Percentiles rank a stretch among this genome's conserved stretches.
Conservation (phyloP, 106 monocot species). For the Vanilla planifolia region DNA sequence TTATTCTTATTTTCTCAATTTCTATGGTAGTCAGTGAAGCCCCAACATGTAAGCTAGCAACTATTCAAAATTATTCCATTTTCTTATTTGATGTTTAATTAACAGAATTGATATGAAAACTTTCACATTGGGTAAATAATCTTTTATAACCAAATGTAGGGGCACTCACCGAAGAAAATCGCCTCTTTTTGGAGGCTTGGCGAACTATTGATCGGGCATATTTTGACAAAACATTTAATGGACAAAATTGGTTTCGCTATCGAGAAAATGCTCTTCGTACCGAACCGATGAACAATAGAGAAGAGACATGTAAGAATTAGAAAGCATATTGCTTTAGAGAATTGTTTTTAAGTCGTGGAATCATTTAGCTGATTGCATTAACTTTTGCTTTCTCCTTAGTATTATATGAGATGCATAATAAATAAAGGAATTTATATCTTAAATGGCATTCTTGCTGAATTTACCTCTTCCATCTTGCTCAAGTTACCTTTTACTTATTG, state of each 20-base stretch:
- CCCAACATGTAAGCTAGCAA: conserved; percentile 57
- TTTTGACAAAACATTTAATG: conserved; percentile 92
- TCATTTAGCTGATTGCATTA: too few relatives aligned
- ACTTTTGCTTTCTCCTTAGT: too few relatives aligned
- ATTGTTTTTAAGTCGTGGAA: too few relatives aligned
- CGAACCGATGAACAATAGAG: conserved; percentile 94
- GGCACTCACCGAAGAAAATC: conserved; percentile 93
- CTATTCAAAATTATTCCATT: background rate
- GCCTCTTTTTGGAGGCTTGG: conserved; percentile 97
- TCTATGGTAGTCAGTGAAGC: conserved; percentile 38
- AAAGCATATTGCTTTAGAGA: too few relatives aligned
- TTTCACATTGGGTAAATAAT: too few relatives aligned
- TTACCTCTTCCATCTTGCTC: too few relatives aligned
- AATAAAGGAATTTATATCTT: too few relatives aligned
- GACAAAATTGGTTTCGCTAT: conserved; percentile 93
- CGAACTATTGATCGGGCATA: conserved; percentile 94
- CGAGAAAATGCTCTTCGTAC: conserved; percentile 81
- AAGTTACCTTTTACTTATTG: too few relatives aligned
- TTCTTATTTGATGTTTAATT: background rate
- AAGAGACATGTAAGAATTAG: conserved; percentile 80
- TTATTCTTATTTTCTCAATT: conserved; percentile 57
- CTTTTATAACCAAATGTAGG: conserved; percentile 27
- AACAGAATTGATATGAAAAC: background rate
- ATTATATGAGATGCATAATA: too few relatives aligned
- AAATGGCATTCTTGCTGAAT: too few relatives aligned